These are phyloP conservation scores for Podila epigama DNA, from an alignment of 192 early-diverging fungal species.

Conservation along the genomic window DNA sequence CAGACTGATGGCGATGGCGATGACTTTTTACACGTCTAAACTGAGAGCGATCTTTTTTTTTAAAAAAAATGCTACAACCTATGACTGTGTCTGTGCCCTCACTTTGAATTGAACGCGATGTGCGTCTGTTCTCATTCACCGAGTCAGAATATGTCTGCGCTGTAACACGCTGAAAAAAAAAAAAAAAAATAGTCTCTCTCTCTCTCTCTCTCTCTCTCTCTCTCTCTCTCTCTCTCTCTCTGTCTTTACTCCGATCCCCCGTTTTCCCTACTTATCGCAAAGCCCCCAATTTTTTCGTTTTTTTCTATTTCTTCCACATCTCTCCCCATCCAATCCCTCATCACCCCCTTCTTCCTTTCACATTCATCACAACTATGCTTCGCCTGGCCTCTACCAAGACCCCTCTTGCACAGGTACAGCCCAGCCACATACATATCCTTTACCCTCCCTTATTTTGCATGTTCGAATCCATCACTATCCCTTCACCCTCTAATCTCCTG, in stretches of 20 bases:
- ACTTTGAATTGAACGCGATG: too few species aligned
- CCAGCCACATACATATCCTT: too few species aligned
- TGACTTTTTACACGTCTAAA: too few species aligned
- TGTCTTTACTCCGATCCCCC: background rate
- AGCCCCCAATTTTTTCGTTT: background rate
- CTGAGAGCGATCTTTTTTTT: too few species aligned
- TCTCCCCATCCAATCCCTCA: background rate
- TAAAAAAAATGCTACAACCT: too few species aligned
- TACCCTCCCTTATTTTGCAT: background rate
- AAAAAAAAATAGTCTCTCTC: background rate
- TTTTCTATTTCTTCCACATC: background rate
- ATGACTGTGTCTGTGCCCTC: too few species aligned
- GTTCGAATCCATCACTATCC: background rate
- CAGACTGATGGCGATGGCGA: too few species aligned
- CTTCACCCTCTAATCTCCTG: too few species aligned
- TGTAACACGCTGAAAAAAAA: background rate
- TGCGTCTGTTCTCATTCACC: background rate
- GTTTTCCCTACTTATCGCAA: background rate
- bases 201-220: background rate
- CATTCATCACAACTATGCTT: conserved; percentile 26
- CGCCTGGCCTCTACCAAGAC: conserved; percentile 38
- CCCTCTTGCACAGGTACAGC: conserved; percentile 31
- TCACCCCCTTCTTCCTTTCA: conserved; percentile 2
- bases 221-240: background rate
- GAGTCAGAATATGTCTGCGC: too few species aligned